A percentile compares a stretch with the other conserved stretches of the same genome.
phyloP scores from a whole-genome alignment of 345 rosid species.

The Euphorbia tirucalli region DNA sequence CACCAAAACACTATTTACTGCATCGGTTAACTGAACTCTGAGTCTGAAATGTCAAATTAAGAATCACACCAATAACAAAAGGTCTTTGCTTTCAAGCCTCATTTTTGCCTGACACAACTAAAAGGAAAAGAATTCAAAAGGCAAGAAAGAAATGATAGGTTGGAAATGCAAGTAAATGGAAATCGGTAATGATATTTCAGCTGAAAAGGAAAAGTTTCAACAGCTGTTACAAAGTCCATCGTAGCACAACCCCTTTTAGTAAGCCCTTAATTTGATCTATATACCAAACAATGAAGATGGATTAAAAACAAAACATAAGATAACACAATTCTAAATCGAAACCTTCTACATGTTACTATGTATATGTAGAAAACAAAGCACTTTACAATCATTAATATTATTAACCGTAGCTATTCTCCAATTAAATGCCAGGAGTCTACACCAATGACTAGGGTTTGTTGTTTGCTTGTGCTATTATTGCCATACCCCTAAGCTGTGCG shows the following conservation, averaged over 20 bases:
- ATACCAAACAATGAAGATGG: background rate
- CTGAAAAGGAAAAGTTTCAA: constrained; percentile 22
- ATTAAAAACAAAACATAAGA: constrained; percentile 4
- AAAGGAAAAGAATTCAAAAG: constrained; percentile 17
- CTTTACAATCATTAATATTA: background rate
- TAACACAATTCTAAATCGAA: constrained; percentile 7
- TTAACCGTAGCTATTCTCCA: constrained; percentile 15
- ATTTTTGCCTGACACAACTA: constrained; percentile 38
- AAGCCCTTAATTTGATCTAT: background rate
- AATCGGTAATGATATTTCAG: constrained; percentile 5
- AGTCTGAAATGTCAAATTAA: constrained; percentile 66
- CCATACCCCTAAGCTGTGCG: constrained; percentile 20
- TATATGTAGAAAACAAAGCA: background rate
- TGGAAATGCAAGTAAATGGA: constrained; percentile 11
- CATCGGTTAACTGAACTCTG: constrained; percentile 41
- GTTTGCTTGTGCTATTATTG: constrained; percentile 17
- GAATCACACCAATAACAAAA: constrained; percentile 50
- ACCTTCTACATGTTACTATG: background rate
- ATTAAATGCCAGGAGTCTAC: constrained; percentile 9
- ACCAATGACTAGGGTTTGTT: constrained; percentile 40
- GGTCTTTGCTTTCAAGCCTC: constrained; percentile 39
- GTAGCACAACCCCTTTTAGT: constrained; percentile 15
- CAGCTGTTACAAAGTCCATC: constrained; percentile 25
- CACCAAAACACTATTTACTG: constrained; percentile 36
- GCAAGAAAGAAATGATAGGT: constrained; percentile 14